phyloP scores from a whole-genome alignment of 345 rosid genomes.

The Bruguiera gymnorhiza region DNA sequence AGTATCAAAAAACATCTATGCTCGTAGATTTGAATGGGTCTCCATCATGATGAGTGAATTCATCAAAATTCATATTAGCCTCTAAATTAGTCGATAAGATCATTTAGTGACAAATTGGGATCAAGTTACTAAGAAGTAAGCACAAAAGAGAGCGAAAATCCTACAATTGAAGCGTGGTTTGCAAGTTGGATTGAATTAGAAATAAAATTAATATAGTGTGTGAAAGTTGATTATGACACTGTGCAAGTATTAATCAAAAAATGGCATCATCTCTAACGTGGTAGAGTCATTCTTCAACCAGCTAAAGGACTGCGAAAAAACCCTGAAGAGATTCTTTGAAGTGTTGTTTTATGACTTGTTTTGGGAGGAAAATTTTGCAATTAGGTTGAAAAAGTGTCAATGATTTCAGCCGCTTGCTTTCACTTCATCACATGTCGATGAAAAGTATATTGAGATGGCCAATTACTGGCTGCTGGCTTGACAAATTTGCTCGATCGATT shows the following conservation, averaged over 20 bases:
- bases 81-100: constrained; percentile 2
- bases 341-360: not conserved
- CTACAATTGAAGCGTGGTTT: too few species aligned
- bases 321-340: not conserved
- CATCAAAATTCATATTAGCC: not conserved
- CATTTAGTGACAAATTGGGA: not conserved
- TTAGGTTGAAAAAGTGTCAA: constrained; percentile 24
- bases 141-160: too few species aligned
- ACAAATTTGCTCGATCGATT: constrained; percentile 19
- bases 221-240: too few species aligned
- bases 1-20: not conserved
- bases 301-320: too few species aligned
- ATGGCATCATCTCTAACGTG: too few species aligned
- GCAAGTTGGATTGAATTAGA: too few species aligned
- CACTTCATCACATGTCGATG: constrained; percentile 16
- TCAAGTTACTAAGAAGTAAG: too few species aligned
- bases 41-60: not conserved
- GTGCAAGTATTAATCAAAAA: too few species aligned
- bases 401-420: constrained; percentile 31
- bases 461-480: constrained; percentile 22
- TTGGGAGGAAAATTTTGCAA: not conserved
- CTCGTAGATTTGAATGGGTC: not conserved
- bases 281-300: not conserved
- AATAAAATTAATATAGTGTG: too few species aligned
- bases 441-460: constrained; percentile 16